Base-by-base conservation (phyloP, 169 alveolate species). In the Cryptosporidium viatorum region DNA sequence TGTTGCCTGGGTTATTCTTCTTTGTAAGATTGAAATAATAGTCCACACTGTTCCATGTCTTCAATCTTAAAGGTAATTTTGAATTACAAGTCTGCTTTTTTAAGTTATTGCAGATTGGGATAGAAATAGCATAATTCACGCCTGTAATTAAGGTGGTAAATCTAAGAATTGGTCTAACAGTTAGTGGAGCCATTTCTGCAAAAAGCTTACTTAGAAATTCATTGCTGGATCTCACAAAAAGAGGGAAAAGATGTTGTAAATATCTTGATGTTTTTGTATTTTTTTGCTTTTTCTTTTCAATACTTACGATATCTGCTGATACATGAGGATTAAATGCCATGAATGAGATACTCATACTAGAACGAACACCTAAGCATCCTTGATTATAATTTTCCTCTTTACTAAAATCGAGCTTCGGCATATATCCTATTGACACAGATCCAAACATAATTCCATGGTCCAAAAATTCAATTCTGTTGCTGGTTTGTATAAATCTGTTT, bases 381-480 rank as follows among this genome's bases (percentile, higher is more conserved):
- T 10, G 51, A 21, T 33, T 31, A 33, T 7, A 31, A 33, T 33
- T 67, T 3, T 29, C 31, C 1, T 29, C 33, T 67, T 67, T 21
- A 0, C 33, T 52, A 37, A 21, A 16, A 1, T 26, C 73, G 18
- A 67, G 73, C 21, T 67, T 50, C 2, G 84, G 43, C 41, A 70
- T 45, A 48, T 37, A 43, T 21, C 89, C 89, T 8, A 80, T 50
- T n/a, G 12, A 65, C 7, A 80, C 16, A 48, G 74, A 60, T n/a
- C 89, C 89, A 65, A 59, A 80, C 75, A 80, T 80, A 31, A 80
- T 41, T 41, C 89, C 89, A 39, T 80, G 89, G 62, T 65, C 75
- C 31, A 65, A 41, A 80, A 80, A 80, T 59, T 80, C 80, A 43
- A 80, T 62, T 45, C 21, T 37, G 23, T 39, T 59, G 9, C 65